These are phyloP conservation scores for Leccinum variabile DNA, from an alignment of 1,284 basidiomycete genomes.

Conservation along the genomic window DNA sequence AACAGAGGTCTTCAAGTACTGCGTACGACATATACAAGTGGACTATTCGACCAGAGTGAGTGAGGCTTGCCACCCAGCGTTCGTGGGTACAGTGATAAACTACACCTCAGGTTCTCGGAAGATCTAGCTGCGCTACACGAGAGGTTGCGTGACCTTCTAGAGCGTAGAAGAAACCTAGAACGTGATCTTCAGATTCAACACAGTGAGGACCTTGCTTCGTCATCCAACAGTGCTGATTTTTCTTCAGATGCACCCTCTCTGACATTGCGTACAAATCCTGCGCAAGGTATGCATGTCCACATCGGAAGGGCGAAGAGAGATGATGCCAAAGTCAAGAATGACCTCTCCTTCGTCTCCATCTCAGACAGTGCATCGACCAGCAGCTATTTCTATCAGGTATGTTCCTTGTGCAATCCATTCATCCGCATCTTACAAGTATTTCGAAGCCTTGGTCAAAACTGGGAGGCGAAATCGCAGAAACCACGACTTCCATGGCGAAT, in stretches of 20 bases:
- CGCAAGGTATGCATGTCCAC: slow-evolving; percentile 75
- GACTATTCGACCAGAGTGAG: slow-evolving; percentile 73
- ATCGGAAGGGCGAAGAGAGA: slow-evolving; percentile 64
- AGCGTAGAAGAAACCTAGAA: slow-evolving; percentile 54
- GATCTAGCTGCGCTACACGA: slow-evolving; percentile 56
- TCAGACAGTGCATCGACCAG: slow-evolving; percentile 66
- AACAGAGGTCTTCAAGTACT: slow-evolving; percentile 16
- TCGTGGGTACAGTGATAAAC: slow-evolving; percentile 1
- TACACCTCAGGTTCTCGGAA: slow-evolving; percentile 61
- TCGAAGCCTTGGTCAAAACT: slow-evolving; percentile 74
- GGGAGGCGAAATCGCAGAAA: slow-evolving; percentile 63
- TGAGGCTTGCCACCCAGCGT: slow-evolving; percentile 2
- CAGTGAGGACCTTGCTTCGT: slow-evolving; percentile 39
- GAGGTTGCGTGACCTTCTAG: slow-evolving; percentile 46
- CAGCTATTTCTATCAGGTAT: slow-evolving; percentile 69
- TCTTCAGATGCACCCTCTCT: slow-evolving; percentile 65
- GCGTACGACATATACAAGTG: slow-evolving; percentile 41
- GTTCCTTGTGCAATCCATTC: slow-evolving; percentile 6
- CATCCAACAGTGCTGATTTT: slow-evolving; percentile 2
- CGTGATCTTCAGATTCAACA: slow-evolving; percentile 52
- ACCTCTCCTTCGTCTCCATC: slow-evolving; percentile 54
- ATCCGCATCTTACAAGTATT: slow-evolving; percentile 19
- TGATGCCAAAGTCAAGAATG: slow-evolving; percentile 45
- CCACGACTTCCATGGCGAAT: slow-evolving; percentile 49
- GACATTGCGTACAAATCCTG: slow-evolving; percentile 64